Conservation (phyloP, 208 protist species). For the Crithidia mellificae region DNA sequence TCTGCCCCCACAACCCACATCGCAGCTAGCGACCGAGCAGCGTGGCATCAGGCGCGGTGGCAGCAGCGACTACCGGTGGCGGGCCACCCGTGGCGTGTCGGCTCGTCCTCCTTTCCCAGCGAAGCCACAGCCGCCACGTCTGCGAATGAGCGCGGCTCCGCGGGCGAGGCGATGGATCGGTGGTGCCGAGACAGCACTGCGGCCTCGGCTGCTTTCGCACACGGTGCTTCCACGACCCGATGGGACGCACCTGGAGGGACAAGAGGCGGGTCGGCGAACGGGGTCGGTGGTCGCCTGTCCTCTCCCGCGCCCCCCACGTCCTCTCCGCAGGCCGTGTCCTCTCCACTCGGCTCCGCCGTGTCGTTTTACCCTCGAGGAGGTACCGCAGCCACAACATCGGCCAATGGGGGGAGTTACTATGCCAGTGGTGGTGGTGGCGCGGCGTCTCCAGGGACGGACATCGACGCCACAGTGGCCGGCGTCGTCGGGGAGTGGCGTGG, state of each 20-base stretch:
- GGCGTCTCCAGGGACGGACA: background rate
- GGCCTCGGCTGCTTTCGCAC: background rate
- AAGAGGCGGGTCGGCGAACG: no score
- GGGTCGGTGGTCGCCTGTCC: background rate
- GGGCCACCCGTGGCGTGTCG: constrained; percentile 19
- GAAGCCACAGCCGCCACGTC: background rate
- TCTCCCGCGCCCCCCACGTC: background rate
- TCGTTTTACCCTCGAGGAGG: background rate
- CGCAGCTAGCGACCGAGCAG: constrained; percentile 12
- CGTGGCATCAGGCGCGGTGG: constrained; percentile 39
- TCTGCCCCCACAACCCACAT: constrained; percentile 11
- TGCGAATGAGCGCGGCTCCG: background rate
- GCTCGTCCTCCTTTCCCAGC: constrained; percentile 8
- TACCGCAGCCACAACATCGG: no score
- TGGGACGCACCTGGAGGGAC: no score
- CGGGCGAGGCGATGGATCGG: constrained; percentile 10
- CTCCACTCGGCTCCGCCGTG: background rate
- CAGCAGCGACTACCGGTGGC: constrained; percentile 24
- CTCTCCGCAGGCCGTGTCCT: background rate
- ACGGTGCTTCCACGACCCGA: background rate
- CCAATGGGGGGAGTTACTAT: no score
- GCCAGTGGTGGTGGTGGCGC: background rate
- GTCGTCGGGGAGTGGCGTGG: constrained; percentile 26
- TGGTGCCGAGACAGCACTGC: constrained; percentile 32
- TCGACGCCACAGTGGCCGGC: constrained; percentile 20